Conservation (phyloP, 495 filamentous ascomycete species). For the Hypoxylon rickii region DNA sequence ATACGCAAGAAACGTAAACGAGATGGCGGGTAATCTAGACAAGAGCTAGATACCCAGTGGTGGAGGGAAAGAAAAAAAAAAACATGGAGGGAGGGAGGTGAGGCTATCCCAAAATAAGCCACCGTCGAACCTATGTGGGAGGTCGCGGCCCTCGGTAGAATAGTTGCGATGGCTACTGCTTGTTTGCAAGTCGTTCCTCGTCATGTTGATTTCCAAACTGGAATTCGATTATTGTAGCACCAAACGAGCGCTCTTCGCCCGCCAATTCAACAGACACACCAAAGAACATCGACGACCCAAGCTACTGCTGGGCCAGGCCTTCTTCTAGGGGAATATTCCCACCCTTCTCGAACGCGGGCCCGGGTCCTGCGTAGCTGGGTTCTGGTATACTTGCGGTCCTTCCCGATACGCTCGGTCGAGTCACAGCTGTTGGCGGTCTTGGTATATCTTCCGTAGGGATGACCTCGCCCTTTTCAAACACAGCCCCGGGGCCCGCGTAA, state of each 20-base stretch:
- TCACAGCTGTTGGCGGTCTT: constrained; percentile 30
- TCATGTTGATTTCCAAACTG: too few species aligned
- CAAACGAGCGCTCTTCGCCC: too few species aligned
- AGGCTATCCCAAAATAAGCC: neutral
- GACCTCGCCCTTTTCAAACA: constrained; percentile 55
- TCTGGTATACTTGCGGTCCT: constrained; percentile 30
- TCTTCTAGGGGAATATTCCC: constrained; percentile 40
- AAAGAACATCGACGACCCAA: neutral
- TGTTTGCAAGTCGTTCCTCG: too few species aligned
- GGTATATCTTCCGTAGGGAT: constrained; percentile 41
- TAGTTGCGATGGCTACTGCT: too few species aligned
- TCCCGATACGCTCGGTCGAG: neutral
- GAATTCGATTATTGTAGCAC: too few species aligned
- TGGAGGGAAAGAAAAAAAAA: neutral
- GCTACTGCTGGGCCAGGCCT: constrained; percentile 35
- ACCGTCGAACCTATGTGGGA: neutral
- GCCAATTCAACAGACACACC: too few species aligned
- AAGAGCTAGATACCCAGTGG: neutral
- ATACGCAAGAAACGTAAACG: neutral
- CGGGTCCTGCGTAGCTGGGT: constrained; percentile 53
- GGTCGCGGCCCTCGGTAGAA: too few species aligned
- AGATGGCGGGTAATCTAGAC: neutral
- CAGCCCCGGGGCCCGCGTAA: constrained; percentile 49
- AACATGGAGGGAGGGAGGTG: neutral
- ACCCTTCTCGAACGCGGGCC: constrained; percentile 52